These are phyloP conservation scores for Fusarium poae DNA, from an alignment of 2,329 filamentous ascomycete genomes.

Conservation along the genomic window DNA sequence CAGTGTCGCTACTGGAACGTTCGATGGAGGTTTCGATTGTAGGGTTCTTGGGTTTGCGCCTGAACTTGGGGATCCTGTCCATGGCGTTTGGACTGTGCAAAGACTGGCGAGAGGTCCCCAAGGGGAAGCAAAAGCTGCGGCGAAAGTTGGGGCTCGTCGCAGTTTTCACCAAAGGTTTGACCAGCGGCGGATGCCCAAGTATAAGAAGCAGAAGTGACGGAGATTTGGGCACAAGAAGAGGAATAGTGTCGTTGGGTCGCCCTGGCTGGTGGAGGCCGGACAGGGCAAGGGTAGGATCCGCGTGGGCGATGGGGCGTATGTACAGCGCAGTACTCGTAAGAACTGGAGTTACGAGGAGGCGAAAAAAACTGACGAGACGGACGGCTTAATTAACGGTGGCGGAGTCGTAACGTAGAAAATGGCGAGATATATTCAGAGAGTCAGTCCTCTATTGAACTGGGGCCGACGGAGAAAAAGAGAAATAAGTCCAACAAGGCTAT, in stretches of 20 bases:
- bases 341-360: constrained; percentile 22
- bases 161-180: constrained; percentile 21
- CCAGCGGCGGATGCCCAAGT: constrained; percentile 31
- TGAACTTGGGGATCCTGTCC: constrained; percentile 60
- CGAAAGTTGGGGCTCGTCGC: constrained; percentile 30
- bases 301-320: constrained; percentile 39
- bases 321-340: background rate
- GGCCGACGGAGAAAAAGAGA: constrained; percentile 1
- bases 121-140: constrained; percentile 25
- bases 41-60: constrained; percentile 60
- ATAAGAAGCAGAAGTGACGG: constrained; percentile 29
- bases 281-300: constrained; percentile 44
- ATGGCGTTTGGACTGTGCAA: constrained; percentile 46
- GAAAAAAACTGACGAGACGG: constrained; percentile 26
- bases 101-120: constrained; percentile 30
- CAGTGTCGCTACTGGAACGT: constrained; percentile 49
- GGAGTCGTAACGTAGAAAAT: constrained; percentile 21
- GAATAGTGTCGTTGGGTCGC: constrained; percentile 42
- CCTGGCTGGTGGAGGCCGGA: constrained; percentile 42
- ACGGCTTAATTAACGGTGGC: constrained; percentile 31
- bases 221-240: constrained; percentile 41
- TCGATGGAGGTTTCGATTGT: constrained; percentile 59
- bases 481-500: background rate
- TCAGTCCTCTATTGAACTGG: background rate
- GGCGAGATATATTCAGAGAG: background rate